Conservation (phyloP, 768 basidiomycete species). For the Boletus bicolor region DNA sequence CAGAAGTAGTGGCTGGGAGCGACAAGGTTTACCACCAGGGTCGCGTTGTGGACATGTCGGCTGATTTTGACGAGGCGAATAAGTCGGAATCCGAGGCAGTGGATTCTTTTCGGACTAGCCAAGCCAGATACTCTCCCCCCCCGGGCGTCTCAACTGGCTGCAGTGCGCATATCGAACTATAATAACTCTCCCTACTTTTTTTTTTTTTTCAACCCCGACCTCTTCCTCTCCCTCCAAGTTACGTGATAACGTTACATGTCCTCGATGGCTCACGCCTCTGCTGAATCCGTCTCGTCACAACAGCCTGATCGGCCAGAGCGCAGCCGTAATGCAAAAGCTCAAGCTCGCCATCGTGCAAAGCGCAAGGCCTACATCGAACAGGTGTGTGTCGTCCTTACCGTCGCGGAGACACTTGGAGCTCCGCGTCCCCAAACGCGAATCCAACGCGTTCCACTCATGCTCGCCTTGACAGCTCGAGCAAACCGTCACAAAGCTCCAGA, state of each 20-base stretch:
- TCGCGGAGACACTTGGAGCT: conserved; percentile 3
- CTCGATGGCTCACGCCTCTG: conserved; percentile 54
- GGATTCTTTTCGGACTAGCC: conserved; percentile 26
- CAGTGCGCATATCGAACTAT: conserved; percentile 27
- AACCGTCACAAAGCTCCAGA: conserved; percentile 82
- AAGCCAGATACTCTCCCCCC: neutral
- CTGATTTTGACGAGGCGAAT: conserved; percentile 42
- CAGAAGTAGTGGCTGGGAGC: conserved; percentile 14
- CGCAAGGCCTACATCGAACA: conserved; percentile 92
- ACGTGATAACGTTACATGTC: conserved; percentile 54
- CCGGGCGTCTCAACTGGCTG: conserved; percentile 27
- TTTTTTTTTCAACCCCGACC: conserved; percentile 49
- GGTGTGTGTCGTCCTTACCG: conserved; percentile 41
- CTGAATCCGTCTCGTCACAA: conserved; percentile 36
- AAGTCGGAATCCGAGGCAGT: conserved; percentile 46
- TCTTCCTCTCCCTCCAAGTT: conserved; percentile 39
- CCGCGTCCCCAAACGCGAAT: conserved; percentile 7
- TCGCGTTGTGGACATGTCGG: conserved; percentile 33
- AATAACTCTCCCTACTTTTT: conserved; percentile 32
- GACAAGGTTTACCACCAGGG: conserved; percentile 36
- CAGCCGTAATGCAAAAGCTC: conserved; percentile 84
- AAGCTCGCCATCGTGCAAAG: conserved; percentile 88
- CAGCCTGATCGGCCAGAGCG: conserved; percentile 68
- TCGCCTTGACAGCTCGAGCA: conserved; percentile 61
- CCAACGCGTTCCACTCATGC: conserved; percentile 6